Base-by-base conservation (phyloP, 1,284 basidiomycete genomes). In the Boletellus deceptivus region DNA sequence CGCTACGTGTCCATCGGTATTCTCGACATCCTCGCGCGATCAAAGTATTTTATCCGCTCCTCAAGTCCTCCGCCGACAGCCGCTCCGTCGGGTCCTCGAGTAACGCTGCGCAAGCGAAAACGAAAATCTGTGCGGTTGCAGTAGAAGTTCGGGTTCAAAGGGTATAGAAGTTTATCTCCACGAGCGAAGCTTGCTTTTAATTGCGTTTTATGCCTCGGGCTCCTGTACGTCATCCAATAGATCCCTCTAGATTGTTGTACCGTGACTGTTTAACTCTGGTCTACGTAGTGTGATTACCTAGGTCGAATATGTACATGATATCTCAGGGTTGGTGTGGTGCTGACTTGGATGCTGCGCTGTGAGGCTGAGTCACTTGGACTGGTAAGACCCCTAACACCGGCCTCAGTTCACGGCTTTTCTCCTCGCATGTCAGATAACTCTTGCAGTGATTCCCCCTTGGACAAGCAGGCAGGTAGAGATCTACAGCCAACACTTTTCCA, bases 1-100 rank as follows among this genome's bases (percentile, higher is more conserved):
- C 70, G 79, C 31, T 48, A 65, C 33, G 14, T 68, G 9, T 59
- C 63, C 44, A 55, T 47, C 18, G 1, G 44, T 3, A 45, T 63
- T 14, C 24, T 65, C 1, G 33, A 35, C 46, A 4, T 24, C 39
- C 42, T 64, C 20, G 43, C 54, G 5, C 54, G 44, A 35, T 51
- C 63, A 16, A 54, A 25, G 18, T 57, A 50, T 31, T 62, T 60
- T 33, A 18, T 50, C 25, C 52, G 8, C 36, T 36, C 52, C n/a
- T 41, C 45, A 6, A 35, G 39, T 34, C 20, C 55, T 9, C 33
- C 49, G 14, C 40, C 54, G 17, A 8, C 48, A 4, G 20, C 44
- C 9, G 38, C 48, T 27, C 42, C 47, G n/a, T 37, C 44, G 6
- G 41, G 29, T 7, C 48, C 53, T 14, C 63, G 56, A 22, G 62